These are phyloP conservation scores for Oemleria cerasiformis DNA, from an alignment of 306 rosid species.

Conservation along the genomic window DNA sequence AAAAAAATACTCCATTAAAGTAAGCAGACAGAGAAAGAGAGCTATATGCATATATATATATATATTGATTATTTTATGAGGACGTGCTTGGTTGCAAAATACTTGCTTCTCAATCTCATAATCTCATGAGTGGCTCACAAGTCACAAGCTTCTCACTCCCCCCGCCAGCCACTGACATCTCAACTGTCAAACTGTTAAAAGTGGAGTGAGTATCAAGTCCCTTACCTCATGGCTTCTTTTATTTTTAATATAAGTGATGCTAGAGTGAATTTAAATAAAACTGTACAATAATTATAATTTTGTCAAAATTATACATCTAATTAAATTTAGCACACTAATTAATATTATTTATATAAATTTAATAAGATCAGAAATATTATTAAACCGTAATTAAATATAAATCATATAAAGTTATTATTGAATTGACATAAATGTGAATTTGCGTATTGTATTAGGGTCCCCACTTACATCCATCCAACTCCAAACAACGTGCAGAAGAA, in stretches of 20 bases:
- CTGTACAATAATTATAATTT: too few species aligned
- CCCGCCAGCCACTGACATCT: conserved; percentile 31
- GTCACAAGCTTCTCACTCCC: conserved; percentile 36
- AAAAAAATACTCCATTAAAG: neutral
- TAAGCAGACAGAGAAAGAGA: too few species aligned
- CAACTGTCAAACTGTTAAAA: conserved; percentile 39
- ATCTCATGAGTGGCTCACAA: conserved; percentile 48
- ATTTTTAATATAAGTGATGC: too few species aligned
- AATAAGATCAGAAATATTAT: too few species aligned
- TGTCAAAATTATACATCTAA: too few species aligned
- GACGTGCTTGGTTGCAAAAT: conserved; percentile 30
- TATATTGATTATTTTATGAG: neutral
- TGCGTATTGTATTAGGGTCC: neutral
- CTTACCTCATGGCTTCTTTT: too few species aligned
- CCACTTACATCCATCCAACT: neutral
- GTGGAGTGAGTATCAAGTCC: conserved; percentile 38
- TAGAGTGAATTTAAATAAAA: too few species aligned
- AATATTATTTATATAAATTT: too few species aligned
- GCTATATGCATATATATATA: too few species aligned
- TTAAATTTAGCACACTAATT: too few species aligned
- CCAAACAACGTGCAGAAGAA: conserved; percentile 6
- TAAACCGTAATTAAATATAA: neutral
- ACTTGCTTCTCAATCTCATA: conserved; percentile 18
- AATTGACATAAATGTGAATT: neutral
- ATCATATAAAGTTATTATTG: too few species aligned